These are phyloP conservation scores for Taphrina pruni DNA, from an alignment of 1,139 yeast genomes.

Conservation along the genomic window DNA sequence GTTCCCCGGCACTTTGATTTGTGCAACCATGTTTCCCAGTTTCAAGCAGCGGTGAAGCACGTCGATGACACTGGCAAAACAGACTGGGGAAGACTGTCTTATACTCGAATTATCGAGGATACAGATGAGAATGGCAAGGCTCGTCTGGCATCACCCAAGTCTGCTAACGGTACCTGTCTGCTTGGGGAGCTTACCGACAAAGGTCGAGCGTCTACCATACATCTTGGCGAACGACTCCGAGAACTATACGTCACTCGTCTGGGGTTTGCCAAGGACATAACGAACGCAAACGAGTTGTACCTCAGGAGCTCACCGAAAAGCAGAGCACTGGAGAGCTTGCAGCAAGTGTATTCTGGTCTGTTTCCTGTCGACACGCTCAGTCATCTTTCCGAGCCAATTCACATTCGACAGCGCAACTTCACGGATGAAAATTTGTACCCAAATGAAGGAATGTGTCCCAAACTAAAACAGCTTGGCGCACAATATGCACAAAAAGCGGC, in stretches of 20 bases:
- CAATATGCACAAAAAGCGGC: slow-evolving; percentile 46
- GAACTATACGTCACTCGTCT: slow-evolving; percentile 45
- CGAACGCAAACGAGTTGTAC: slow-evolving; percentile 43
- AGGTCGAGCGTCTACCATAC: slow-evolving; percentile 46
- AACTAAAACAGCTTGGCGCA: slow-evolving; percentile 45
- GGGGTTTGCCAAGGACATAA: slow-evolving; percentile 44
- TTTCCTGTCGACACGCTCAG: slow-evolving; percentile 45
- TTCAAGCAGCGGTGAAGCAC: slow-evolving; percentile 40
- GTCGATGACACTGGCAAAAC: neutral
- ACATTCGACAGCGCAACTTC: slow-evolving; percentile 45
- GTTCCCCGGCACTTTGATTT: slow-evolving; percentile 46
- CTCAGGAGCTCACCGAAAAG: slow-evolving; percentile 46
- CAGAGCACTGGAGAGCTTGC: slow-evolving; percentile 46
- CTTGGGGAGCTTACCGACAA: slow-evolving; percentile 47
- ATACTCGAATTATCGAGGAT: slow-evolving; percentile 34
- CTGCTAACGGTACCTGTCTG: slow-evolving; percentile 43
- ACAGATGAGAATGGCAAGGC: slow-evolving; percentile 16
- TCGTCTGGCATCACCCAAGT: neutral
- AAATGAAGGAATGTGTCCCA: slow-evolving; percentile 46
- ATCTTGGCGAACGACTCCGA: slow-evolving; percentile 46
- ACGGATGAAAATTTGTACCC: slow-evolving; percentile 47
- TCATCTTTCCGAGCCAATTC: slow-evolving; percentile 40
- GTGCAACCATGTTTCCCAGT: slow-evolving; percentile 46
- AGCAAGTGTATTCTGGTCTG: slow-evolving; percentile 46
- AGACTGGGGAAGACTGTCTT: slow-evolving; percentile 30